Evolutionary conservation across 108 stramenopile genomes (phyloP), one percentile per base, ranked within the genome.

Genomic region (Skeletonema costatum): DNA sequence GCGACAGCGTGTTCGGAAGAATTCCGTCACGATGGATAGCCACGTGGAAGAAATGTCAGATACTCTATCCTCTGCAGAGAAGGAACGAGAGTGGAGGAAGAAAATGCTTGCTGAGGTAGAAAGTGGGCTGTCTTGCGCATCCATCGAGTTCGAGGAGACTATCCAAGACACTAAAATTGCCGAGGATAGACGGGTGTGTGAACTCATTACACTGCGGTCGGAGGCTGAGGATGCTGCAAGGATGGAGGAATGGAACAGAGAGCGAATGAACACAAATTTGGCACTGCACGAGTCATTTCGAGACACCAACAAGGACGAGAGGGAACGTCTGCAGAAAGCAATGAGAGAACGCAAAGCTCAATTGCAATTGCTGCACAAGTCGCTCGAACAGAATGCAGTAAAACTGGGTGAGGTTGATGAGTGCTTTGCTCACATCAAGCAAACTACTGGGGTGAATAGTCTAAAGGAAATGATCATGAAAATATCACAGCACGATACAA

Each of bases 401-500:
- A 70, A 70, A 42, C 66, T 83, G 39, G 42, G 56, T 33, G 48
- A 76, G 32, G 70, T 89, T 44, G 90, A 92, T 65, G 84, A 67
- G 17, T 81, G 75, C n/a, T 85, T 88, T 32, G 53, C 70, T 16
- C 74, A 82, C 51, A 63, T 92, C 19, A 82, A 90, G 62, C 82
- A 92, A 12, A 85, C 85, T 0, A 92, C 90, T n/a, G 92, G 92
- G 9, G 87, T 91, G 39, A 89, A 84, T 75, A 82, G 76, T 32
- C 70, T 91, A 25, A 82, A 74, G 41, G 90, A 91, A 71, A 91
- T 92, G 80, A 77, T 92, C 33, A 59, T 69, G 39, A 92, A 92
- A 71, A 78, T 92, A 17, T 56, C 21, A 17, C 48, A 76, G 46
- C 88, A 90, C 75, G 74, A 85, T 56, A 75, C 77, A 41, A 84